Evolutionary conservation across 345 rosid species (phyloP).

Genomic region (Tarenaya hassleriana): DNA sequence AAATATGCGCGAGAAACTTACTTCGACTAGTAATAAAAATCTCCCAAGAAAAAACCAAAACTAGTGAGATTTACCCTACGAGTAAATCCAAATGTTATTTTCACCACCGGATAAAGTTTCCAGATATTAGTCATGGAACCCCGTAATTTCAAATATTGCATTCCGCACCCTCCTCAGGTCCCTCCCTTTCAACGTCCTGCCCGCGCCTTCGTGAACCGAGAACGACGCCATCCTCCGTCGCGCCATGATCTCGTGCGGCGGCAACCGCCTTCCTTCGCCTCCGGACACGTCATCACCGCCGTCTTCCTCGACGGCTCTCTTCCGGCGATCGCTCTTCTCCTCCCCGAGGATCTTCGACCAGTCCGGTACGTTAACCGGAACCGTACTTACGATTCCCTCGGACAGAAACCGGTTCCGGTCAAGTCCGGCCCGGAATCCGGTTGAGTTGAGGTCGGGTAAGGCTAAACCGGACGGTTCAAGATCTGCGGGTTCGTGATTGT

Average conservation of each 20-base stretch:
- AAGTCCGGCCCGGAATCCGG: constrained; percentile 16
- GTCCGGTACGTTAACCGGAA: constrained; percentile 88
- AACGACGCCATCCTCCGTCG: constrained; percentile 74
- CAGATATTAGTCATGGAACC: constrained; percentile 63
- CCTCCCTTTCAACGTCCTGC: constrained; percentile 96
- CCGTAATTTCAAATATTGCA: constrained; percentile 89
- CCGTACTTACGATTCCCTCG: constrained; percentile 19
- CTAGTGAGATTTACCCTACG: too few relatives aligned
- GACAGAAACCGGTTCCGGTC: constrained; percentile 22
- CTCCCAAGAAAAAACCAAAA: too few relatives aligned
- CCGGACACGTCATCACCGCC: constrained; percentile 35
- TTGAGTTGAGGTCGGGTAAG: constrained; percentile 14
- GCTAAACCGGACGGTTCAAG: constrained; percentile 47
- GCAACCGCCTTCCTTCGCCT: constrained; percentile 43
- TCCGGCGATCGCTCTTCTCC: constrained; percentile 43
- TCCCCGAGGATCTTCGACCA: constrained; percentile 91
- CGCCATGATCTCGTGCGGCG: constrained; percentile 87
- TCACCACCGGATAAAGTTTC: too few relatives aligned
- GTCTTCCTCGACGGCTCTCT: constrained; percentile 33
- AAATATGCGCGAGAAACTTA: too few relatives aligned
- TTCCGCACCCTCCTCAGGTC: constrained; percentile 89
- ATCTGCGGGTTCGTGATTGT: constrained; percentile 26
- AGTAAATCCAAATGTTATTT: too few relatives aligned
- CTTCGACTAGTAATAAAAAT: too few relatives aligned
- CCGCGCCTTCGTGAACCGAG: constrained; percentile 93